Evolutionary conservation across 805 yeast genomes (phyloP).

Genomic region (Starmerella stigmatis): DNA sequence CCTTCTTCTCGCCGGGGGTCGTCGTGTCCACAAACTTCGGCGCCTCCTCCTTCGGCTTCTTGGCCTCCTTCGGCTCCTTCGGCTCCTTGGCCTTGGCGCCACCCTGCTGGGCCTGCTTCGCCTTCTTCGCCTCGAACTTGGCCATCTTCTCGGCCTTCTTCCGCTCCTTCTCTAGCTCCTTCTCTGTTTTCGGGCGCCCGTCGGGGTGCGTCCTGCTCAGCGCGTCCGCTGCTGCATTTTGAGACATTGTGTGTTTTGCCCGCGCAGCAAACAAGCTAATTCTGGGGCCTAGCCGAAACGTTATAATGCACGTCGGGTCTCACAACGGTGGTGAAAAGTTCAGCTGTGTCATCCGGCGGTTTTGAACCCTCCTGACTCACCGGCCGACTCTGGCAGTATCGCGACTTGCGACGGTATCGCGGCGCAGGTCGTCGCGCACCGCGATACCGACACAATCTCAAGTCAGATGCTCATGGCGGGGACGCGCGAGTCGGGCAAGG

Average conservation of each 20-base stretch:
- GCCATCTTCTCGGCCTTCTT: constrained; percentile 82
- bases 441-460: too few species aligned
- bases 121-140: constrained; percentile 74
- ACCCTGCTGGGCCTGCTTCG: constrained; percentile 39
- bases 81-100: constrained; percentile 33
- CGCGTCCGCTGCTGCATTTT: not conserved
- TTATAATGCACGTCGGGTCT: not conserved
- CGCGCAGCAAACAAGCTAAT: not conserved
- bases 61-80: constrained; percentile 38
- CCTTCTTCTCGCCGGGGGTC: constrained; percentile 80
- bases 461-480: not conserved
- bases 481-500: not conserved
- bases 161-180: constrained; percentile 75
- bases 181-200: constrained; percentile 49
- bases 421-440: too few species aligned
- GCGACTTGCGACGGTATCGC: too few species aligned
- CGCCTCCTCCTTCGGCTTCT: constrained; percentile 60
- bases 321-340: constrained; percentile 1
- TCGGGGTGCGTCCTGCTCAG: constrained; percentile 15
- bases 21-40: constrained; percentile 86
- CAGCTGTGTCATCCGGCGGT: not conserved
- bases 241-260: constrained; percentile 4
- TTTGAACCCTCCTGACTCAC: too few species aligned
- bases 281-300: constrained; percentile 1
- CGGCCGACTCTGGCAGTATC: too few species aligned